Conservation (phyloP, 495 filamentous ascomycete species). For the Copromyces sp. region DNA sequence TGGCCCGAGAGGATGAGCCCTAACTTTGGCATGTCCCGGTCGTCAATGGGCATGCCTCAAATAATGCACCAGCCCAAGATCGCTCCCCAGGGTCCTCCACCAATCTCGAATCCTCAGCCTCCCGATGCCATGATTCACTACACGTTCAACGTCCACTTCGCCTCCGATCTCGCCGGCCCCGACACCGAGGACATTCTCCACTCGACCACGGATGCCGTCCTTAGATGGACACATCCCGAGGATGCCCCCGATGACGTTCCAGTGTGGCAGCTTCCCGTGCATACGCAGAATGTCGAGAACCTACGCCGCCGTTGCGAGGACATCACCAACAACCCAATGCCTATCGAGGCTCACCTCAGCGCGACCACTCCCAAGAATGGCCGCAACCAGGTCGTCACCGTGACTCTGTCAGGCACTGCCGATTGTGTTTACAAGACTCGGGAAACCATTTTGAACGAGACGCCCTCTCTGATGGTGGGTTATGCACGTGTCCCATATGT, state of each 20-base stretch:
- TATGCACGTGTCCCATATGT: not conserved
- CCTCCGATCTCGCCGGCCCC: conserved; percentile 80
- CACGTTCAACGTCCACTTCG: conserved; percentile 93
- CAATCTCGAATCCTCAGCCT: conserved; percentile 52
- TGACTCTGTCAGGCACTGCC: conserved; percentile 75
- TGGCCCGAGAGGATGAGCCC: conserved; percentile 89
- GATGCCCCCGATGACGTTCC: conserved; percentile 72
- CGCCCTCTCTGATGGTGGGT: conserved; percentile 76
- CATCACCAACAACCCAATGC: conserved; percentile 55
- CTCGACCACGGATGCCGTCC: conserved; percentile 69
- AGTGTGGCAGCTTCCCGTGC: conserved; percentile 78
- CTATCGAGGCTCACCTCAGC: conserved; percentile 71
- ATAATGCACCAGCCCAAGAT: conserved; percentile 60
- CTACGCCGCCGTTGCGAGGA: conserved; percentile 68
- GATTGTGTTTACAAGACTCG: conserved; percentile 78
- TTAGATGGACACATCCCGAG: conserved; percentile 85
- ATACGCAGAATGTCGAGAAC: conserved; percentile 69
- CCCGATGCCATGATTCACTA: conserved; percentile 56
- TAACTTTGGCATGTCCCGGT: conserved; percentile 62
- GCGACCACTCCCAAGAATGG: conserved; percentile 72
- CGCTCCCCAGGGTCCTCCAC: conserved; percentile 49
- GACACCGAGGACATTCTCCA: conserved; percentile 86
- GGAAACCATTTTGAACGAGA: conserved; percentile 74
- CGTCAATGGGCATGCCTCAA: conserved; percentile 61
- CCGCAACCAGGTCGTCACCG: conserved; percentile 71